phyloP scores from a whole-genome alignment of 805 yeast genomes.

The Metschnikowia gelsemii region DNA sequence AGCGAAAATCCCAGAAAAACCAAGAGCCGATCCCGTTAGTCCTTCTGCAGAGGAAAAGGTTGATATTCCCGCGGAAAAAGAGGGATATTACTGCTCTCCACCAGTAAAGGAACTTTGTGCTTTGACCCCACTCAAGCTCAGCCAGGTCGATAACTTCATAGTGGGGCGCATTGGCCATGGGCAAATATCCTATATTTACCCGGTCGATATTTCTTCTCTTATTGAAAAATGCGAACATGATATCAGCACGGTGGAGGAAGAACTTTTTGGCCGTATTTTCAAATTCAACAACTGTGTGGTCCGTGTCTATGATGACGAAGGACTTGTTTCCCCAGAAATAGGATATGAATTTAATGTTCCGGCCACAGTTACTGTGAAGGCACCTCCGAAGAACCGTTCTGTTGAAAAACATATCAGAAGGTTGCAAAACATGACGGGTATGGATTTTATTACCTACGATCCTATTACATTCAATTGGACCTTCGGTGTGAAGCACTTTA shows the following conservation, averaged over 20 bases:
- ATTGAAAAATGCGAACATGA: constrained; percentile 38
- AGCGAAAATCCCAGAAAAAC: not conserved
- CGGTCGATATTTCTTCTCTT: constrained; percentile 66
- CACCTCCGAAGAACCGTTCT: constrained; percentile 52
- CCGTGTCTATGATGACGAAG: constrained; percentile 60
- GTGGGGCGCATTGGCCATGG: constrained; percentile 70
- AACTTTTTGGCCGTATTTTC: constrained; percentile 36
- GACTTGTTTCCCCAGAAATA: constrained; percentile 48
- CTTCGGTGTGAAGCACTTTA: constrained; percentile 85
- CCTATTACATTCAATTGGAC: constrained; percentile 75
- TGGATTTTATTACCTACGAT: constrained; percentile 78
- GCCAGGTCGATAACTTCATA: constrained; percentile 59
- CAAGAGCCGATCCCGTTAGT: not conserved
- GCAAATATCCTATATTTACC: constrained; percentile 60
- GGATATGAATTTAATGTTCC: constrained; percentile 77
- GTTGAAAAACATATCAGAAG: constrained; percentile 46
- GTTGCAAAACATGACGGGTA: constrained; percentile 58
- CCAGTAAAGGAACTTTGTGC: constrained; percentile 48
- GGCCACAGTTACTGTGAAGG: constrained; percentile 67
- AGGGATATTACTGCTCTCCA: constrained; percentile 75
- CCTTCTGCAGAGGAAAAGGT: not conserved
- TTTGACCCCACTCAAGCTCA: constrained; percentile 47
- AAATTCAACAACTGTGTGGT: constrained; percentile 50
- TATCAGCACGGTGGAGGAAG: constrained; percentile 39
- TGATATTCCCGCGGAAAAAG: constrained; percentile 5